Evolutionary conservation across 2,329 filamentous ascomycete species (phyloP), one percentile per base, ranked within the genome.

Genomic region (Microdochium nivale): DNA sequence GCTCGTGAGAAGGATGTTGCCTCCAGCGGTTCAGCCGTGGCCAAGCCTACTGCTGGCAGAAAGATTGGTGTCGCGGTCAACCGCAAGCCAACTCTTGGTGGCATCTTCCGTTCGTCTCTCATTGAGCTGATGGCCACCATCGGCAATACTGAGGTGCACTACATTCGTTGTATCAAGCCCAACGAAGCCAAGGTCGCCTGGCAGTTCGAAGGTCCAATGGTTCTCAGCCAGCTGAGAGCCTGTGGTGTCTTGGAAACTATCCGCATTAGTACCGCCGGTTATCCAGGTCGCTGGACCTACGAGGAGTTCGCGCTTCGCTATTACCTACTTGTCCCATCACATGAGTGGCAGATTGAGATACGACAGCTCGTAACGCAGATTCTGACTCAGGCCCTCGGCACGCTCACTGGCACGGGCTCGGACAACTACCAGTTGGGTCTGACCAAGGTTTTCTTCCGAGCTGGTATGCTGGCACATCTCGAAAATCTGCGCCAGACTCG

Each of bases 141-240:
- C 71, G 96, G 95, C 70, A 91, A 88, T 59, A 99, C 94, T 2
- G 94, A 99, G 67, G 94, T 97, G 21, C 94, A 99, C 70, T 99
- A 99, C 70, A 99, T 99, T 65, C 86, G 94, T 60, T 99, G 94
- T 69, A 97, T 99, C 72, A 99, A 99, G 73, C 94, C 94, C 30
- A 99, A 99, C 67, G 94, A 99, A 71, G 89, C 84, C 49, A 99
- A 99, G 71, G 88, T 88, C 63, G 83, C 94, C 0, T 99, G 94
- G 94, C 92, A 95, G 62, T 99, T 97, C 56, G 94, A 99, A 66
- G 94, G 94, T 0, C 94, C 95, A 2, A 99, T 99, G 94, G 94
- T 99, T 59, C 80, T 99, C 55, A 96, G 90, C 70, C 94, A 99
- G 70, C 77, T 99, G 62, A 86, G 95, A 70, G 94, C 94, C 71